Conservation (phyloP, 2,329 filamentous ascomycete genomes). For the Aciculosporium take region DNA sequence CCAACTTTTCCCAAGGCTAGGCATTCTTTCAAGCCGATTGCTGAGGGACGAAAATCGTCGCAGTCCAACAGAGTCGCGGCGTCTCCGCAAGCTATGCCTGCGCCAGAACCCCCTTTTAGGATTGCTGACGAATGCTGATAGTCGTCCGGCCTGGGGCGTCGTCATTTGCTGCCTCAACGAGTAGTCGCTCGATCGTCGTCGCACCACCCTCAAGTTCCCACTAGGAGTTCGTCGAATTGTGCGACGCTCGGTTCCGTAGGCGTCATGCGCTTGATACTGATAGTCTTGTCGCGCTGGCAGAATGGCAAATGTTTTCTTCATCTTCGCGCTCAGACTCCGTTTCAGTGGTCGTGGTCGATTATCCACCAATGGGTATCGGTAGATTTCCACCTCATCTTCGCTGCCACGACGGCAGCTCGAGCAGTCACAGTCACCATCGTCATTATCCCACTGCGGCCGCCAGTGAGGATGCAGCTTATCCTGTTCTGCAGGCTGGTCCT, state of each 20-base stretch:
- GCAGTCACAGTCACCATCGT: conserved; percentile 18
- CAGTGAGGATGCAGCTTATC: conserved; percentile 46
- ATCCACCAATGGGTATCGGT: conserved; percentile 34
- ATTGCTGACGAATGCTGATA: conserved; percentile 17
- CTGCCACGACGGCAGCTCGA: conserved; percentile 19
- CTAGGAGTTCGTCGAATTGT: conserved; percentile 45
- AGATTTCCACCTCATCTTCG: conserved; percentile 25
- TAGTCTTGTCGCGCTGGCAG: conserved; percentile 34
- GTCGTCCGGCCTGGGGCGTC: conserved; percentile 19
- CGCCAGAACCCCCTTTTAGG: conserved; percentile 18
- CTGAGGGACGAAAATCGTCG: conserved; percentile 27
- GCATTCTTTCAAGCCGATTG: conserved; percentile 35
- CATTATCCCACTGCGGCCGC: conserved; percentile 36
- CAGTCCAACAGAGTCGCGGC: conserved; percentile 12
- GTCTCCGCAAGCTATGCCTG: conserved; percentile 15
- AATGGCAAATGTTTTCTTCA: conserved; percentile 48
- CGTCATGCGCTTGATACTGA: conserved; percentile 17
- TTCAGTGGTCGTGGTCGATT: conserved; percentile 31
- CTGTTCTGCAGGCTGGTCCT: conserved; percentile 35
- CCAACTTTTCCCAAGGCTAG: conserved; percentile 38
- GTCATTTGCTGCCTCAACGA: conserved; percentile 19
- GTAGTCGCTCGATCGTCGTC: conserved; percentile 33
- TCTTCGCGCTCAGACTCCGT: conserved; percentile 34
- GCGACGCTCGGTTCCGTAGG: conserved; percentile 33
- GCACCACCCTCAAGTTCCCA: conserved; percentile 45